Base-by-base conservation (phyloP, 257 asterid genomes). In the Fraxinus pennsylvanica region DNA sequence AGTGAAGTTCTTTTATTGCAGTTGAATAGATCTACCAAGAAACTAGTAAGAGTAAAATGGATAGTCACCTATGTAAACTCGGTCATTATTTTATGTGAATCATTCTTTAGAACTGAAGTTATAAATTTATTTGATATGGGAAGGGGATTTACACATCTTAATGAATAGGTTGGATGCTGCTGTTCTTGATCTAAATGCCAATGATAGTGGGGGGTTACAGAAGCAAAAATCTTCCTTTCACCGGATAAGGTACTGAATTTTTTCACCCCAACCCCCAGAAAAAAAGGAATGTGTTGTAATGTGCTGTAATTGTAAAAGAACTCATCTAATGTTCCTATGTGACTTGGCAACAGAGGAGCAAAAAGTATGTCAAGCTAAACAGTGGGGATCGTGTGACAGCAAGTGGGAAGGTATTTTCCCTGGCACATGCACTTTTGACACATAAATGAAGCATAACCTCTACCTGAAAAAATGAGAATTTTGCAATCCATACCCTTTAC, bases 371-470 rank as follows among this genome's bases (percentile, higher is more conserved):
- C 89, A 95, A 95, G 89, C 90, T 95, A 77, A 95, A 91, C 84
- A 93, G 80, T 68, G 99, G 98, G 76, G 98, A 95, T 9, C 98
- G 96, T 3, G 98, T 95, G 78, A 93, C 95, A 38, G 97, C 99
- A 74, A 93, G 91, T 77, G 99, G 99, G 79, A 95, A 93, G 99
- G 99, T 95, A 89, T 47, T 54, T 76, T 77, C 52, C 78, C 75
- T 77, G 27, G 43, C 57, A 71, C 61, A 72, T 52, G 47, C 32
- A 29, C 32, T 79, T 5, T 61, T 17, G 27, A 39, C 61, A 15
- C 22, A 15, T 17, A 27, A 50, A 32, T 65, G 38, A 63, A 19
- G 52, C 57, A 57, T 32, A 50, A 61, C 50, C 50, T 12, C 50
- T 9, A 43, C 50, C 50, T 43, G 15, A 9, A 50, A 50, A 50